Base-by-base conservation (phyloP, 768 basidiomycete genomes). In the Pholiota microspora region DNA sequence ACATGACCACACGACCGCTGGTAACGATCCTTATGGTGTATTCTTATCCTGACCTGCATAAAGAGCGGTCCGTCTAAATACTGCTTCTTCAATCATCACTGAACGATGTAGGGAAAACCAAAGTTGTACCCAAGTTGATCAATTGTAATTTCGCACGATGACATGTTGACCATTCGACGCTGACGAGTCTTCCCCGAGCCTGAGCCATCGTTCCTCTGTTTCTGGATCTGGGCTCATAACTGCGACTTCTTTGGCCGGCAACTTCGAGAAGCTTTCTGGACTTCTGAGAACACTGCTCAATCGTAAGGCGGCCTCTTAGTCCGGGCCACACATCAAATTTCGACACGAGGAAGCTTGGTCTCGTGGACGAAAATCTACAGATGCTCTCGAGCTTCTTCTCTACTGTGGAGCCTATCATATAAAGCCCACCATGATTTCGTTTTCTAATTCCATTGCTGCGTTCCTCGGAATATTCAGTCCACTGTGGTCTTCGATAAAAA, bases 351-450 rank as follows among this genome's bases (percentile, higher is more conserved):
- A 7, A 24, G 15, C n/a, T 34, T 48, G 46, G 31, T 38, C 53
- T 46, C 18, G 45, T 48, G 45, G 27, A 47, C 45, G 9, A 12
- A 21, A 23, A 42, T 23, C 40, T 42, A 10, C 21, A 42, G 21
- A 54, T 54, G 53, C 18, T 54, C 21, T 47, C 16, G n/a, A 29
- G 28, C 45, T 56, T 55, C 52, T 42, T 48, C 28, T 51, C 29
- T 28, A 53, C 45, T 23, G 35, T 55, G 55, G 54, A 48, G 25
- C 45, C n/a, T n/a, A n/a, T n/a, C n/a, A 53, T 57, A 56, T 60
- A 60, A 64, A 61, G 55, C 49, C 46, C 23, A 28, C 59, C 12
- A n/a, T 44, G 7, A 31, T 40, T 5, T 28, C 5, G 23, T 21
- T 42, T 7, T n/a, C 40, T 24, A 29, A 21, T 40, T 18, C 40